Evolutionary conservation across 139 green algal genomes (phyloP), one percentile per base, ranked within the genome.

Genomic region (Pedinophyceae sp.): DNA sequence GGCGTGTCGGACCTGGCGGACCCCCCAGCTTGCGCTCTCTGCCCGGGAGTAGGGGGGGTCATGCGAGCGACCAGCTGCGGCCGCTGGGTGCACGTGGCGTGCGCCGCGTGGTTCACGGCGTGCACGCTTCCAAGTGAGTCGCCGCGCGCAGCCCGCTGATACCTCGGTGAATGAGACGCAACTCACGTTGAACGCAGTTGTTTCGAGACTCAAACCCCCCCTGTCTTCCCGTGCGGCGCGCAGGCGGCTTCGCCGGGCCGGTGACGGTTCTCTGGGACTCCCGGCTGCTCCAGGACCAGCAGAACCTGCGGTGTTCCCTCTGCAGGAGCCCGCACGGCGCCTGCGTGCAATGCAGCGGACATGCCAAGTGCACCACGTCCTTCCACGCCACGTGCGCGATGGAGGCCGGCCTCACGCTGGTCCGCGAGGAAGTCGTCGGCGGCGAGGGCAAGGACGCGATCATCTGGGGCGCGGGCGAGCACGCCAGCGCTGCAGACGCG

Each of bases 341-440:
- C 3, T 84, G 70, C 71, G 76, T 89, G 23, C 84, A 88, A 71
- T 91, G 70, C 51, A 64, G 54, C 10, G 68, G 57, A 41, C 50
- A 30, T 23, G 40, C 39, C 28, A 61, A 60, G 20, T 93, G 84
- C 68, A 82, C 70, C 48, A 50, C 56, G 3, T 57, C 78, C 15
- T 92, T 83, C 72, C 85, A 94, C 57, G 66, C 71, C 10, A 71
- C 86, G 34, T 94, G 84, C 49, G 83, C 80, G 25, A 65, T 75
- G 58, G 48, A 66, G 51, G 55, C 29, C 22, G 17, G 13, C 17
- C 10, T 17, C 43, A 10, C 48, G 48, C 6, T 25, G 23, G 22
- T 3, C 22, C 10, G 5, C 48, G 43, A n/a, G 43, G 43, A 23
- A 4, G 43, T 4, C 23, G 43, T 18, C 43, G 19, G 23, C 43